Conservation (phyloP, 805 yeast species). For the Myxozyma monticola region DNA sequence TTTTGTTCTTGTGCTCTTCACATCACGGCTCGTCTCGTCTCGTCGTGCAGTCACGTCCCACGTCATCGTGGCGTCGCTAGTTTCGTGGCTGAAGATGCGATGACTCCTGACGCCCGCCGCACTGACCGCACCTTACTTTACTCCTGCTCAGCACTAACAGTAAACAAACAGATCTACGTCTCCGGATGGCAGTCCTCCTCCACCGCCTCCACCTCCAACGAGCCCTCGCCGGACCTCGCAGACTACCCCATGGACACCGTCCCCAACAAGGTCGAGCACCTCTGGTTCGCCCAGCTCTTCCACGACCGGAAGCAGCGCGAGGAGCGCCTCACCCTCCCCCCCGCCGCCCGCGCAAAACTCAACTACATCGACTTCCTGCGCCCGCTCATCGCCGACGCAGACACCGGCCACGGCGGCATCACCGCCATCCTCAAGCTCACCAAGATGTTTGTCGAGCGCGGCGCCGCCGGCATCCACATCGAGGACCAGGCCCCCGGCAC, state of each 20-base stretch:
- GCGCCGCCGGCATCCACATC: slow-evolving; percentile 98
- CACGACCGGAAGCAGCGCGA: slow-evolving; percentile 96
- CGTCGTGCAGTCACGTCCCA: slow-evolving; percentile 8
- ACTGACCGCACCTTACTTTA: slow-evolving; percentile 1
- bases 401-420: slow-evolving; percentile 98
- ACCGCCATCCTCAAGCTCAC: slow-evolving; percentile 95
- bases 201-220: slow-evolving; percentile 95
- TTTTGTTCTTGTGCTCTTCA: background rate
- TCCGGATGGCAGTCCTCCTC: slow-evolving; percentile 99
- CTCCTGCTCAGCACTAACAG: background rate
- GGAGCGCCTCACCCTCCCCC: slow-evolving; percentile 62
- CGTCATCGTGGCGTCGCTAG: no score
- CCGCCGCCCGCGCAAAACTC: slow-evolving; percentile 65
- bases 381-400: slow-evolving; percentile 96
- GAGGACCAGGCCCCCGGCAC: slow-evolving; percentile 99
- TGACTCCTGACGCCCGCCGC: slow-evolving; percentile 16
- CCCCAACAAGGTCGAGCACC: slow-evolving; percentile 96
- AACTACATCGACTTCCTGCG: slow-evolving; percentile 83
- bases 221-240: slow-evolving; percentile 97
- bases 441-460: slow-evolving; percentile 93
- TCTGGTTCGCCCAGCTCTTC: slow-evolving; percentile 94
- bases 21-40: background rate
- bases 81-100: no score
- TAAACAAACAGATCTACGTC: slow-evolving; percentile 59
- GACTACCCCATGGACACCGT: slow-evolving; percentile 99